Evolutionary conservation across 345 rosid species (phyloP), one percentile per base, ranked within the genome.

Genomic region (Rhodamnia argentea): DNA sequence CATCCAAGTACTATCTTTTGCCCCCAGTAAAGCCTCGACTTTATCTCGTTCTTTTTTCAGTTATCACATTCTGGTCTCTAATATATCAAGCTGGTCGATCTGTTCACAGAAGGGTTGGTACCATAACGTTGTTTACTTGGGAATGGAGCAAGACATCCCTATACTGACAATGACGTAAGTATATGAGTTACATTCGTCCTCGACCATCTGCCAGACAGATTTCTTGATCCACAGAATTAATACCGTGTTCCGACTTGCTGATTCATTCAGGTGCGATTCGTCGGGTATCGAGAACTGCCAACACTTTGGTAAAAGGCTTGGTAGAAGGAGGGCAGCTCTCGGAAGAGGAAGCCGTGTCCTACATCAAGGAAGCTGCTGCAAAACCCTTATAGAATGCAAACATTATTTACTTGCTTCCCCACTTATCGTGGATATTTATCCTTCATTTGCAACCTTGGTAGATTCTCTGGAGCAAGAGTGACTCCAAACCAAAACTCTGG

Each of bases 111-210:
- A n/a, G 26, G 92, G 94, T 27, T 92, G 98, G 98, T 97, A 97
- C 90, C 90, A 85, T 62, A 93, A 93, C 40, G 94, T 95, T 15
- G 91, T 96, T 82, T 94, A 89, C 94, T 58, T 97, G 89, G 99
- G 98, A 75, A 93, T 91, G 91, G 92, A 94, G 87, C 22, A 64
- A 1, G 91, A 85, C 84, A 83, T 95, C 52, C 95, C 99, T 27
- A 89, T 97, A 74, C 88, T 97, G 75, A 93, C 99, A 52, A 96
- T 95, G 95, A 96, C 98, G 99, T 94, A 90, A 4, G 95, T 75
- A 32, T 47, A 55, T 55, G 12, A 42, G 22, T 54, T n/a, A 55
- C 9, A 50, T 59, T 18, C 22, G 22, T 75, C 85, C 8, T 32
- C 84, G 55, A 50, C 55, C n/a, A 7, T 52, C 37, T 13, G 52